phyloP scores from a whole-genome alignment of 2,329 filamentous ascomycete genomes.

The Cordyceps fumosorosea region DNA sequence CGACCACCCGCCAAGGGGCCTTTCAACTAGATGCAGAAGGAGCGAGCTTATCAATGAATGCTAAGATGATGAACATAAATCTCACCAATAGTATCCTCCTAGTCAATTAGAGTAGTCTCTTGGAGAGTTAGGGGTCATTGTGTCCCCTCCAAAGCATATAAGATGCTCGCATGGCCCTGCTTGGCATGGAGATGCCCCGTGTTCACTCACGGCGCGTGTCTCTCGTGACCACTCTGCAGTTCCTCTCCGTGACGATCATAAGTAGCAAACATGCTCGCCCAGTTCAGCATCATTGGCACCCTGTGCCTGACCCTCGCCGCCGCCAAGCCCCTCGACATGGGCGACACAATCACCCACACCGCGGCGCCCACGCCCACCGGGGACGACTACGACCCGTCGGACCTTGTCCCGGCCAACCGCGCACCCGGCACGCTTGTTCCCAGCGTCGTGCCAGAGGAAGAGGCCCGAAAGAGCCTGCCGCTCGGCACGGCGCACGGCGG shows the following conservation, averaged over 20 bases:
- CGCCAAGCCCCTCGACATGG: background rate
- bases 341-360: background rate
- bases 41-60: background rate
- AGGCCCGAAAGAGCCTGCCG: background rate
- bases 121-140: background rate
- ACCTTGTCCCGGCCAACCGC: background rate
- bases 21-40: background rate
- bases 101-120: background rate
- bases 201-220: background rate
- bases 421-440: background rate
- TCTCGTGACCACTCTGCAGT: too few species aligned
- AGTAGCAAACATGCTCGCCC: background rate
- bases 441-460: background rate
- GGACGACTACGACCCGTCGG: background rate
- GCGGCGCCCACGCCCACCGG: background rate
- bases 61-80: too few species aligned
- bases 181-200: background rate
- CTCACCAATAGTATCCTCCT: background rate
- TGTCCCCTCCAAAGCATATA: background rate
- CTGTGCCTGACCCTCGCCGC: slow-evolving; percentile 1
- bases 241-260: background rate
- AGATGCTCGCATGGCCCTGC: background rate
- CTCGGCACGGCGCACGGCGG: slow-evolving; percentile 7
- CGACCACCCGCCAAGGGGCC: background rate
- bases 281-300: background rate